A percentile compares a stretch with the other conserved stretches of the same genome.
Conservation (phyloP, 1,284 basidiomycete genomes). For the Cronartium ribicola region DNA sequence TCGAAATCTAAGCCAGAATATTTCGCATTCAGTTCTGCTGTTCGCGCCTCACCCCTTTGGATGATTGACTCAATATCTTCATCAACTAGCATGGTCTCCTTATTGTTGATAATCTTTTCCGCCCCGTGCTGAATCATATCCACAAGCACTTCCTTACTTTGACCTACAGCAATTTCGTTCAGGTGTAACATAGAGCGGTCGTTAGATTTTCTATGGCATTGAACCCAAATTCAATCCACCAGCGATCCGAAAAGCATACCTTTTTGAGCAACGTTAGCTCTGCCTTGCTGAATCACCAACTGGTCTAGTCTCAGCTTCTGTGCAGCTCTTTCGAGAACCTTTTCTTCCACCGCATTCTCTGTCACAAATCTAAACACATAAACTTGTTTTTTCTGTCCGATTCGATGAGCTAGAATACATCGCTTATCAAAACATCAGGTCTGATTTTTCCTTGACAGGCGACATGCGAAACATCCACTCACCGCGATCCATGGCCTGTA, state of each 20-base stretch:
- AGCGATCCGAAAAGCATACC: constrained; percentile 36
- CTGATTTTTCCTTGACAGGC: not conserved
- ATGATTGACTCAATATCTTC: constrained; percentile 96
- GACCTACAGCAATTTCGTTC: constrained; percentile 53
- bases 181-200: too few relatives aligned
- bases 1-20: constrained; percentile 91
- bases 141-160: constrained; percentile 87
- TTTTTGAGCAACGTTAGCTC: constrained; percentile 57
- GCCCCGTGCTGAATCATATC: constrained; percentile 99
- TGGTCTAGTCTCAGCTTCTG: constrained; percentile 95
- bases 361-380: constrained; percentile 98
- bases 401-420: constrained; percentile 69
- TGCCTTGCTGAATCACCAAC: constrained; percentile 94
- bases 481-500: constrained; percentile 93
- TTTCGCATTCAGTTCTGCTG: constrained; percentile 80
- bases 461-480: not conserved
- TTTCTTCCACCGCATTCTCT: constrained; percentile 91
- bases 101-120: constrained; percentile 86
- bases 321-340: constrained; percentile 91
- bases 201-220: too few relatives aligned
- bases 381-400: constrained; percentile 97
- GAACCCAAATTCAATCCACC: too few relatives aligned
- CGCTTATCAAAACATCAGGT: constrained; percentile 1
- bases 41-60: constrained; percentile 81
- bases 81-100: constrained; percentile 66